These are phyloP conservation scores for Ceratobasidium sp. DNA, from an alignment of 1,284 basidiomycete species.

Conservation along the genomic window DNA sequence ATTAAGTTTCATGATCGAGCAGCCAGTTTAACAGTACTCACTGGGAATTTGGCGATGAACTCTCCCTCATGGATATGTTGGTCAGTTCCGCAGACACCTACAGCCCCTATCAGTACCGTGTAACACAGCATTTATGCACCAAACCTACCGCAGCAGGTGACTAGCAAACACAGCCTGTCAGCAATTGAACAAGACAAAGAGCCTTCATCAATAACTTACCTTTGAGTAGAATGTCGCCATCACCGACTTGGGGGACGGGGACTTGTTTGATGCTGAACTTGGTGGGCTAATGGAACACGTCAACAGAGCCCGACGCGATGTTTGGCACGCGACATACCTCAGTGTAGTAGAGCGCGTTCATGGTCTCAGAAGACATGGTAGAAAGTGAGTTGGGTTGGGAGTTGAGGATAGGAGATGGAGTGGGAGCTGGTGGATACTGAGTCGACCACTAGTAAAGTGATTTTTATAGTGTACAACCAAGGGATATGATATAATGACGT, in stretches of 20 bases:
- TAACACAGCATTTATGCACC: not conserved
- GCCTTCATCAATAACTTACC: too few species aligned
- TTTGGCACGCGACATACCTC: constrained; percentile 55
- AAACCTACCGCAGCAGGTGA: constrained; percentile 64
- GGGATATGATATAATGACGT: constrained; percentile 30
- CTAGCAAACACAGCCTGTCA: constrained; percentile 51
- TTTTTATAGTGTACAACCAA: constrained; percentile 4
- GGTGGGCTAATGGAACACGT: constrained; percentile 62
- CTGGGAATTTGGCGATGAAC: constrained; percentile 82
- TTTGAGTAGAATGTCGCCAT: constrained; percentile 80
- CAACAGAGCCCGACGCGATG: constrained; percentile 48
- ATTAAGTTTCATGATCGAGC: not conserved
- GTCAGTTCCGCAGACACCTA: constrained; percentile 82
- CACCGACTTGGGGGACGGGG: constrained; percentile 71
- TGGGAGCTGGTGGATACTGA: not conserved
- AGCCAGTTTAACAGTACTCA: constrained; percentile 55
- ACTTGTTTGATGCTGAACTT: constrained; percentile 74
- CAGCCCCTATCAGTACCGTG: not conserved
- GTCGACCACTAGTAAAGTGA: not conserved
- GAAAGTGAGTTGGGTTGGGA: not conserved
- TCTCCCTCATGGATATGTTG: constrained; percentile 83
- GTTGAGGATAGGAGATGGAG: not conserved
- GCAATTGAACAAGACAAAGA: not conserved
- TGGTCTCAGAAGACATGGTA: constrained; percentile 57
- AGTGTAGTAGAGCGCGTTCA: constrained; percentile 71